phyloP scores from a whole-genome alignment of 2,329 filamentous ascomycete species.

The Pestalotiopsis sp. region DNA sequence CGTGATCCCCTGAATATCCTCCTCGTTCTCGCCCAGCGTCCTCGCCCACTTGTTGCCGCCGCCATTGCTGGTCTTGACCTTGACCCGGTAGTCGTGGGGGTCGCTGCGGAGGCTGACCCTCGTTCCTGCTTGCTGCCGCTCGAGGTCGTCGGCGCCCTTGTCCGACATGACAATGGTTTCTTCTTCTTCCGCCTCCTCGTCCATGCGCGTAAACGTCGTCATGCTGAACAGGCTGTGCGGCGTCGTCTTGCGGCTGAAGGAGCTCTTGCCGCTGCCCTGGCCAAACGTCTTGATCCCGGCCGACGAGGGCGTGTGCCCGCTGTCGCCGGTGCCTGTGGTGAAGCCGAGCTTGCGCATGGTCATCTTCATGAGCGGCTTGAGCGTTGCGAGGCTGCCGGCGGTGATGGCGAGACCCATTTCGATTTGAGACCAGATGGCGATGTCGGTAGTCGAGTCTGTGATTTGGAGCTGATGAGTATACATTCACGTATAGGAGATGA shows the following conservation, averaged over 20 bases:
- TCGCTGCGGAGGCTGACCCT: not conserved
- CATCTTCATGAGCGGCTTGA: conserved; percentile 28
- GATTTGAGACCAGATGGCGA: conserved; percentile 35
- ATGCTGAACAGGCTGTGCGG: conserved; percentile 10
- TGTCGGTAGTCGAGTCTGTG: conserved; percentile 20
- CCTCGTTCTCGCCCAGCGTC: not conserved
- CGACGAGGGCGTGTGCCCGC: not conserved
- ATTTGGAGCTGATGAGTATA: not conserved
- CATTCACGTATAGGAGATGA: too few species aligned
- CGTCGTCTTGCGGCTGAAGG: not conserved
- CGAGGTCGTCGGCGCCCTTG: not conserved
- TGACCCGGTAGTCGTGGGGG: not conserved
- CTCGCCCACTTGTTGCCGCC: not conserved
- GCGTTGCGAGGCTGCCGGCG: conserved; percentile 29
- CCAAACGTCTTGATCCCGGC: not conserved
- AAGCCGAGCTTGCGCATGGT: not conserved
- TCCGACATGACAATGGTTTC: not conserved
- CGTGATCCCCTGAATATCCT: not conserved
- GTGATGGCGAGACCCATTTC: conserved; percentile 36
- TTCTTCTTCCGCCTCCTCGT: not conserved
- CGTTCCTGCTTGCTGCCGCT: not conserved
- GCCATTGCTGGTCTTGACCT: not conserved
- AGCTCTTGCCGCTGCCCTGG: conserved; percentile 7
- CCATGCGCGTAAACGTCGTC: conserved; percentile 12
- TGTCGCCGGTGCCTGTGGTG: not conserved